Percentiles rank a stretch among this genome's conserved stretches.
phyloP scores from a whole-genome alignment of 2,329 filamentous ascomycete species.

The Fusarium nelsonii region DNA sequence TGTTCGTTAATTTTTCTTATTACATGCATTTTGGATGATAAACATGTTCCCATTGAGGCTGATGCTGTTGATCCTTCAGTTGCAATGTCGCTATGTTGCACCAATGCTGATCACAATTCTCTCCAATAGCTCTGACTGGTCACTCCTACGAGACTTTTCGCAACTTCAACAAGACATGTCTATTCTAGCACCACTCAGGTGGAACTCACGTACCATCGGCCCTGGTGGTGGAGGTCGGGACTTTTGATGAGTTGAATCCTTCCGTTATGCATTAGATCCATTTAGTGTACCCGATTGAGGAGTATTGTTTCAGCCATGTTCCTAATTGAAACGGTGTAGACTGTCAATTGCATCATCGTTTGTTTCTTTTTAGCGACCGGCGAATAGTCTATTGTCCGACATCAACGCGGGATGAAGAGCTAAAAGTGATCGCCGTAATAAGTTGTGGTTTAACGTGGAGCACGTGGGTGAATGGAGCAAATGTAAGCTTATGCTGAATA shows the following conservation, averaged over 20 bases:
- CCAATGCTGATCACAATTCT: constrained; percentile 12
- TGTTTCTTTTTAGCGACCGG: neutral
- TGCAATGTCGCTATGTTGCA: neutral
- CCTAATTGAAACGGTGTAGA: neutral
- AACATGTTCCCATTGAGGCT: neutral
- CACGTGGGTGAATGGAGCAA: constrained; percentile 22
- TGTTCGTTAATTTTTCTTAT: fast-evolving
- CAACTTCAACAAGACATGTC: neutral
- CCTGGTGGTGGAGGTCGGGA: neutral
- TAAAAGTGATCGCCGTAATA: constrained; percentile 23
- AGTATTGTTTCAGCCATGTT: constrained; percentile 1
- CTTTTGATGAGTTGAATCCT: constrained; percentile 7
- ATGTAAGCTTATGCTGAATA: neutral
- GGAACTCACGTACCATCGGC: too few relatives aligned
- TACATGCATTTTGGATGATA: neutral
- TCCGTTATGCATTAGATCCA: neutral
- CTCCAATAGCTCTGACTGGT: neutral
- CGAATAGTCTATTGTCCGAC: neutral
- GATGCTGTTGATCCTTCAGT: neutral
- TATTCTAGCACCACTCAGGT: too few relatives aligned
- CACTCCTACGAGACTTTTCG: neutral
- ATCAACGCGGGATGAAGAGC: neutral
- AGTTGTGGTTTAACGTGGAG: neutral
- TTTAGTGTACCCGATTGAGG: neutral
- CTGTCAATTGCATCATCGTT: constrained; percentile 16